Percentiles rank a stretch among this genome's conserved stretches.
Conservation (phyloP, 768 basidiomycete species). For the Suillus subalutaceus region DNA sequence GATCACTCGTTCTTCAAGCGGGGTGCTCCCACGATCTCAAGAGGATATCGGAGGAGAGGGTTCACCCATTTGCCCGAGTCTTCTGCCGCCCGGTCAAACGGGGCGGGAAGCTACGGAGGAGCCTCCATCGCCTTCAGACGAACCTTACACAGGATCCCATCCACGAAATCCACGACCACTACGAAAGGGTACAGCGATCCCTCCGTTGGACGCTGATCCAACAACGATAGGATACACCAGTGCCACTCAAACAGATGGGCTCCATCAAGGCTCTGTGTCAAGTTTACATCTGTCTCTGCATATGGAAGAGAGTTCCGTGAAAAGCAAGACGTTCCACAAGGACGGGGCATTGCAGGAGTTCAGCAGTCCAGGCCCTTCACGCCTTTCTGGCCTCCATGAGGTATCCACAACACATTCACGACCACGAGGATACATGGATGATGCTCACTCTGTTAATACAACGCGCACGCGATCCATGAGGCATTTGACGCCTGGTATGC, state of each 20-base stretch:
- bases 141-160: constrained; percentile 3
- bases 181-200: constrained; percentile 2
- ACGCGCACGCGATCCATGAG: background rate
- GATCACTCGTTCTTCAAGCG: background rate
- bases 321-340: background rate
- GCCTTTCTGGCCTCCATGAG: background rate
- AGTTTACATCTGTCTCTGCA: constrained; percentile 2
- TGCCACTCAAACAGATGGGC: background rate
- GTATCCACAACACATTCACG: background rate
- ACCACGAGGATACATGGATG: background rate
- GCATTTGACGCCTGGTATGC: background rate
- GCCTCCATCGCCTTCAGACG: constrained; percentile 9
- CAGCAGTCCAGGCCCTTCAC: background rate
- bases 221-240: background rate
- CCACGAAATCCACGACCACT: background rate
- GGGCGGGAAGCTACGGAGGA: background rate
- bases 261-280: background rate
- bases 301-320: background rate
- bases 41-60: background rate
- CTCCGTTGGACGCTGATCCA: background rate
- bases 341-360: background rate
- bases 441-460: background rate
- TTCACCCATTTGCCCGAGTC: background rate
- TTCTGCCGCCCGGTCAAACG: constrained; percentile 1
- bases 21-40: background rate